Evolutionary conservation across 495 filamentous ascomycete species (phyloP), one percentile per base, ranked within the genome.

Genomic region (Penicillium mononematosum): DNA sequence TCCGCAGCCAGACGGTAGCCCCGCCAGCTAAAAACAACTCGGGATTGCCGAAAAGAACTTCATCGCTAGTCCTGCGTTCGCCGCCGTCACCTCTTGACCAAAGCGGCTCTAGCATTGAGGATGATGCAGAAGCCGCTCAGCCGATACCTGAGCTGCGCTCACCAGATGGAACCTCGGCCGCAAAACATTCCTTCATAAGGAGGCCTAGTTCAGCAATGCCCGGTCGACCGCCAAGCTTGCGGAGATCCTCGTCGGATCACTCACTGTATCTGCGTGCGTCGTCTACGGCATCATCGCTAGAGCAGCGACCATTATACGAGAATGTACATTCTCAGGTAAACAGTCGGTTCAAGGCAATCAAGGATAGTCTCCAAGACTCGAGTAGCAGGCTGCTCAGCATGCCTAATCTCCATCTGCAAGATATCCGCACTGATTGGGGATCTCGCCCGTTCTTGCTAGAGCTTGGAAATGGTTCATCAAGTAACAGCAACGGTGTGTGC

Each of bases 301-400:
- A 92, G 2, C 90, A 96, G 63, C 91, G 94, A 58, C 81, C 84
- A n/a, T 83, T 87, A 44, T 98, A 93, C 70, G 81, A 87, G 49
- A 78, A 93, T 72, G 83, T 95, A 7, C 83, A 86, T 45, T 71
- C 76, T 11, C 85, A 90, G 65, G 86, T 91, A 53, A 98, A 97
- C 61, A 90, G 88, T 55, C 82, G 93, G 29, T 75, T 94, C 61
- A 96, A 96, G 73, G 93, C 93, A 3, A 94, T 98, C 70, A 88
- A 85, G 63, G 93, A 98, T 66, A 95, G 85, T 68, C 83, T 86
- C 58, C 85, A 86, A 69, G 92, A 93, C 64, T 85, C 87, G 11
- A 90, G 81, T 55, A 89, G 91, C 69, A 86, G 84, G 51, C 74
- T 92, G 53, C 83, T 86, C 2, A 85, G 76, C 58, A 83, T 85